phyloP scores from a whole-genome alignment of 768 basidiomycete species.

The Lactarius deliciosus region DNA sequence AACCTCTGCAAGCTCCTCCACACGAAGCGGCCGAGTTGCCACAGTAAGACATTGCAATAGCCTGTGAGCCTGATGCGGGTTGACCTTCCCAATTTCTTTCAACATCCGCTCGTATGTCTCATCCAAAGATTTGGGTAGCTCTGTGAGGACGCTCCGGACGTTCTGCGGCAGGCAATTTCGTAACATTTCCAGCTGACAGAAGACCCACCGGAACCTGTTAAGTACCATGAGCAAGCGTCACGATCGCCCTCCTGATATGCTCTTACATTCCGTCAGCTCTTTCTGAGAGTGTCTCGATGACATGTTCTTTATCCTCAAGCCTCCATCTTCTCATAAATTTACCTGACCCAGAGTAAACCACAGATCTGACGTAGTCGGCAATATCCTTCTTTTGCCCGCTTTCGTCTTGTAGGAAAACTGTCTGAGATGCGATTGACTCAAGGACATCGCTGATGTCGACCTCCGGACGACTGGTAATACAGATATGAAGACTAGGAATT shows the following conservation, averaged over 20 bases:
- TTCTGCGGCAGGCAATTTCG: background rate
- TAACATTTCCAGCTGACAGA: background rate
- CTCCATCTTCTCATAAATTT: constrained; percentile 1
- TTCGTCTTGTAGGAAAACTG: background rate
- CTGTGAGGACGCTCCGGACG: background rate
- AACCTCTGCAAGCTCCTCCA: background rate
- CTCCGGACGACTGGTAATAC: background rate
- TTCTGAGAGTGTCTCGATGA: background rate
- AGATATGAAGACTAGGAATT: background rate
- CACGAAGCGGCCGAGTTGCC: background rate
- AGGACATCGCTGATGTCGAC: background rate
- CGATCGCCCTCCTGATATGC: background rate
- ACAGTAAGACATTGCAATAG: background rate
- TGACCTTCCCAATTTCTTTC: background rate
- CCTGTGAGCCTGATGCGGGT: background rate
- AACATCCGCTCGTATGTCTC: background rate
- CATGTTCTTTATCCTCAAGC: background rate
- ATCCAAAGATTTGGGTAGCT: background rate
- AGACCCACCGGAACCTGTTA: background rate
- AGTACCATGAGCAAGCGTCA: background rate
- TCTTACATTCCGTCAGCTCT: background rate
- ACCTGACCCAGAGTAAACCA: background rate
- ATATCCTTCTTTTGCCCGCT: background rate
- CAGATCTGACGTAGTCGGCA: background rate
- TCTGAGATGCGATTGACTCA: background rate